Base-by-base conservation (phyloP, 2,329 filamentous ascomycete species). In the Biscogniauxia marginata region DNA sequence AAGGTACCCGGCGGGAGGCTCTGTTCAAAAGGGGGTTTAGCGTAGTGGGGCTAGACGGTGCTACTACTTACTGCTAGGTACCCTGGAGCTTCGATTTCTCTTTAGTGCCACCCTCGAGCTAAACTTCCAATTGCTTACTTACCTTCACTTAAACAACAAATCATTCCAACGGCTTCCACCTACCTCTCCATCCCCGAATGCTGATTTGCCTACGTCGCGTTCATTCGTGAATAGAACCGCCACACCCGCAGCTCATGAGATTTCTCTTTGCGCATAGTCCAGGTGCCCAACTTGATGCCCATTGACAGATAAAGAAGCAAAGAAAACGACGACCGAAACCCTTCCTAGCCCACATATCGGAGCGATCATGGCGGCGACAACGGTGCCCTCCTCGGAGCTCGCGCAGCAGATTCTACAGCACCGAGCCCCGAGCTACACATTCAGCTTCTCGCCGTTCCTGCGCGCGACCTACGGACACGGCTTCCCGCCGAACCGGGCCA, bases 381-480 rank as follows among this genome's bases (percentile, higher is more conserved):
- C 61, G 24, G 49, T 67, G 66, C 71, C 61, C 53, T 69, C 63
- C 47, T 58, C 52, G 6, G 66, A 65, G 25, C 68, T 77, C 48
- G 73, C 75, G 23, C 66, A 72, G 49, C 73, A 75, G 54, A 84
- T 88, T 71, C 82, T 88, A 65, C 74, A 80, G 56, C 85, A 85
- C 74, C 72, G 76, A 56, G 73, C 80, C 4, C 78, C 79, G 4
- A 66, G 72, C 57, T 89, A 90, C 77, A 84, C 79, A 65, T 96
- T 97, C 79, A 84, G 84, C 73, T 96, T 97, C 81, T 87, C 85
- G 25, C 88, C 91, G 48, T 96, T 96, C 77, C 85, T 96, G 39
- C 88, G 88, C 63, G 80, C 86, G 59, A 92, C 89, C 63, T 92
- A 95, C 74, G 87, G 91, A 61, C 93, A 96, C 75, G 89, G 90